Conservation (phyloP, 805 yeast species). For the Tetrapisispora pingtungensis region DNA sequence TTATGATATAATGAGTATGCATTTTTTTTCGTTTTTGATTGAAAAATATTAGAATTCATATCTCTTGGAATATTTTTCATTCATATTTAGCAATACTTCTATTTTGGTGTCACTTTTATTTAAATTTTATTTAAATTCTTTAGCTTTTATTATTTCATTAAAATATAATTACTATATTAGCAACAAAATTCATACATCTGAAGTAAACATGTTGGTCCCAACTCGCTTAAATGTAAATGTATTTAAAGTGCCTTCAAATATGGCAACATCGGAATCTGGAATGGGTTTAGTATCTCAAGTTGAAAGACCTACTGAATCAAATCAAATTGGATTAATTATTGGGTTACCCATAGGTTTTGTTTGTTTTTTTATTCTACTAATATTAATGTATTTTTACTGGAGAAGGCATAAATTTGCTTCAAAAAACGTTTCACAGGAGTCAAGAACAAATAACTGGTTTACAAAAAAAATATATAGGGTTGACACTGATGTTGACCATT, state of each 20-base stretch:
- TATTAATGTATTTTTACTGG: slow-evolving; percentile 13
- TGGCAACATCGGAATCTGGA: background rate
- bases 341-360: slow-evolving; percentile 27
- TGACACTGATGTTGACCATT: background rate
- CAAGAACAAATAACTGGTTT: slow-evolving; percentile 4
- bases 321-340: slow-evolving; percentile 21
- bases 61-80: too few relatives aligned
- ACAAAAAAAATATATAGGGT: slow-evolving; percentile 1
- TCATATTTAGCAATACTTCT: too few relatives aligned
- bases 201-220: too few relatives aligned
- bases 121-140: too few relatives aligned
- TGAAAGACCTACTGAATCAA: background rate
- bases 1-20: too few relatives aligned
- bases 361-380: slow-evolving; percentile 13
- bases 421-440: background rate
- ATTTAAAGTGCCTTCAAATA: background rate
- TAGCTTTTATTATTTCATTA: too few relatives aligned
- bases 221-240: too few relatives aligned
- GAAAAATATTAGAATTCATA: too few relatives aligned
- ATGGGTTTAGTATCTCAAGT: background rate
- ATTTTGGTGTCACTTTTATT: too few relatives aligned
- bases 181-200: too few relatives aligned
- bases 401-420: slow-evolving; percentile 6
- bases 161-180: too few relatives aligned
- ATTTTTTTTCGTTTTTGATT: too few relatives aligned